Conservation (phyloP, 768 basidiomycete genomes). For the Phylloporus sp. region DNA sequence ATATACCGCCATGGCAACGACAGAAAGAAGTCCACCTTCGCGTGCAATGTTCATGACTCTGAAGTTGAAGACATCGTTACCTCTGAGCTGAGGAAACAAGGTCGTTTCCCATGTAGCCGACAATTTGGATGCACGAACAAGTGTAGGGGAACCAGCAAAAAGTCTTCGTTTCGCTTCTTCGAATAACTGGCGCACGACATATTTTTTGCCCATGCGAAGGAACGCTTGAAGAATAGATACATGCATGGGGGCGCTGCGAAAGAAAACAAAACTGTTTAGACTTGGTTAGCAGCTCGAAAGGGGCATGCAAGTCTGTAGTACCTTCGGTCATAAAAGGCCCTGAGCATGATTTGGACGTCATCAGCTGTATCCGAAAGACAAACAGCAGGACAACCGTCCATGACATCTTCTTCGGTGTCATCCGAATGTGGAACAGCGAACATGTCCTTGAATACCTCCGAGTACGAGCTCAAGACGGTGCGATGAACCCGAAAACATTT, state of each 20-base stretch:
- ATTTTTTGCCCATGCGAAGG: slow-evolving; percentile 15
- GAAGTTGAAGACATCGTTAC: slow-evolving; percentile 10
- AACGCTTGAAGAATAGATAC: slow-evolving; percentile 7
- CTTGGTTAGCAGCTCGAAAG: neutral
- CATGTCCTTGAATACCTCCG: slow-evolving; percentile 31
- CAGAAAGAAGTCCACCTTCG: slow-evolving; percentile 8
- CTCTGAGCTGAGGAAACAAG: slow-evolving; percentile 7
- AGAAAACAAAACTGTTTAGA: slow-evolving; percentile 5
- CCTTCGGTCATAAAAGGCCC: slow-evolving; percentile 17
- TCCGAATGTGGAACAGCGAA: slow-evolving; percentile 13
- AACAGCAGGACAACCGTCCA: slow-evolving; percentile 22
- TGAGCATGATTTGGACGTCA: slow-evolving; percentile 17
- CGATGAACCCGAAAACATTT: slow-evolving; percentile 33
- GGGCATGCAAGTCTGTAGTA: neutral
- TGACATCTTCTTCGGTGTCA: neutral
- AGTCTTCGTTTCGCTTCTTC: slow-evolving; percentile 7
- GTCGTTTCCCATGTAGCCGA: neutral
- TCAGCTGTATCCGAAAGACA: slow-evolving; percentile 10
- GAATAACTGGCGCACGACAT: slow-evolving; percentile 9
- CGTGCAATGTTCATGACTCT: slow-evolving; percentile 10
- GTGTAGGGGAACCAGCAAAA: neutral
- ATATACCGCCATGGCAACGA: neutral
- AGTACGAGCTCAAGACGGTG: slow-evolving; percentile 24
- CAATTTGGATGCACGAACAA: neutral
- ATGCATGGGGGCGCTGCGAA: slow-evolving; percentile 5